Base-by-base conservation (phyloP, 352 stramenopile genomes). In the Phytophthora tentaculata region DNA sequence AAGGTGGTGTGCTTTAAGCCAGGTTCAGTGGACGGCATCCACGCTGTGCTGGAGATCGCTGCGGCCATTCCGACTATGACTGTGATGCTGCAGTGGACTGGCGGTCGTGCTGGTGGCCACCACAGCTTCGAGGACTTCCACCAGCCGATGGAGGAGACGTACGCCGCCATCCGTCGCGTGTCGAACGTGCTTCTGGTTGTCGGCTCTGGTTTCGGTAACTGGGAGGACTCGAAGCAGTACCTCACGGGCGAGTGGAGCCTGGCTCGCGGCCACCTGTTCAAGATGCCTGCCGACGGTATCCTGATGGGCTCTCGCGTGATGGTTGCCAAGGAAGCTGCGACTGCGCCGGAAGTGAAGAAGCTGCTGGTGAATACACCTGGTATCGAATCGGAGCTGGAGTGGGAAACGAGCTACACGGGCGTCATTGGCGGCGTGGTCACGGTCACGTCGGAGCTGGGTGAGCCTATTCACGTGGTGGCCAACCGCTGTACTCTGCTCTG, bases 101-200 rank as follows among this genome's bases (percentile, higher is more conserved):
- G 86, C 14, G 87, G 88, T 44, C 88, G 88, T 28, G 90, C 86
- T 24, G 88, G 90, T 73, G 88, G 90, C 14, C 90, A 96, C 72
- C 88, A 97, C 77, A 95, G 85, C 61, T 96, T 94, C 35, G 88
- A 97, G 64, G 88, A 97, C 71, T 95, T 97, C 64, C 90, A 96
- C 73, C 54, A 81, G 35, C 86, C 89, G 12, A 74, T 97, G 10
- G 78, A 89, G 35, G 67, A 72, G 17, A 86, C 84, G 53, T 96
- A 96, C 71, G 83, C 74, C 13, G 86, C 81, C 17, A 94, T 97
- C 52, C 88, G 86, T 51, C 79, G 83, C 23, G 74, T 90, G 13
- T 51, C 74, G n/a, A 97, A 95, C 57, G 78, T 96, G 43, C 26
- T 97, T n/a, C 76, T 97, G 13, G 82, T 95, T 56, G 85, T 94